Conservation (phyloP, 2,329 filamentous ascomycete species). For the Penicillium psychrosexuale region DNA sequence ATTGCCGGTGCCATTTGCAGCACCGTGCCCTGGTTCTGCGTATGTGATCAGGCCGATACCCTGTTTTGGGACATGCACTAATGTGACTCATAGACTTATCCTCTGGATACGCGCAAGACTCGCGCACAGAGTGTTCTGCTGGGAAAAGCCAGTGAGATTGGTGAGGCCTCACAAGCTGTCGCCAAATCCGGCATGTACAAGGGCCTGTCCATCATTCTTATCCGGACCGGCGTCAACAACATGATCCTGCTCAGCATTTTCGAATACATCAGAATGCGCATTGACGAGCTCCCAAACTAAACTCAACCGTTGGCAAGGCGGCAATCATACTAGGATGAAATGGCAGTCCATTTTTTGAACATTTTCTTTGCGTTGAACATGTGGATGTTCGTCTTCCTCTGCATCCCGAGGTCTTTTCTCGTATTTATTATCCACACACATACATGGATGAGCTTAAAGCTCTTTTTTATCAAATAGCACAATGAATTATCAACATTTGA, state of each 20-base stretch:
- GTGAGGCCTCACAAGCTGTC: constrained; percentile 40
- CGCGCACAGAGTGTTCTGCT: constrained; percentile 48
- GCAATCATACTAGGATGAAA: background rate
- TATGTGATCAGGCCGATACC: constrained; percentile 27
- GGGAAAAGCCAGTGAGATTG: constrained; percentile 42
- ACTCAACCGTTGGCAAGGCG: background rate
- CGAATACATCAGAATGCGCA: constrained; percentile 46
- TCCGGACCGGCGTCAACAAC: constrained; percentile 48
- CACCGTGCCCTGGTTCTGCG: constrained; percentile 48
- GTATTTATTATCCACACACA: constrained; percentile 18
- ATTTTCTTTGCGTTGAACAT: background rate
- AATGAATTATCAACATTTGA: constrained; percentile 4
- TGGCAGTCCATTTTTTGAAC: background rate
- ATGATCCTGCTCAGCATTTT: constrained; percentile 49
- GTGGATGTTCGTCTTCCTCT: too few species aligned
- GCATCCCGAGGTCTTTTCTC: background rate
- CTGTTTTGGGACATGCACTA: background rate
- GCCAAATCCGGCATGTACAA: constrained; percentile 48
- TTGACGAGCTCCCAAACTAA: constrained; percentile 39
- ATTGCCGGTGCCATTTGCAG: constrained; percentile 48
- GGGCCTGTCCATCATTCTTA: constrained; percentile 47
- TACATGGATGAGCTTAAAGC: constrained; percentile 21
- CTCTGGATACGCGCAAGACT: constrained; percentile 50
- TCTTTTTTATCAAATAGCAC: constrained; percentile 23
- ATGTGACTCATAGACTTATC: constrained; percentile 41